Evolutionary conservation across 2,329 filamentous ascomycete species (phyloP).

Genomic region (Calycina herbarum): DNA sequence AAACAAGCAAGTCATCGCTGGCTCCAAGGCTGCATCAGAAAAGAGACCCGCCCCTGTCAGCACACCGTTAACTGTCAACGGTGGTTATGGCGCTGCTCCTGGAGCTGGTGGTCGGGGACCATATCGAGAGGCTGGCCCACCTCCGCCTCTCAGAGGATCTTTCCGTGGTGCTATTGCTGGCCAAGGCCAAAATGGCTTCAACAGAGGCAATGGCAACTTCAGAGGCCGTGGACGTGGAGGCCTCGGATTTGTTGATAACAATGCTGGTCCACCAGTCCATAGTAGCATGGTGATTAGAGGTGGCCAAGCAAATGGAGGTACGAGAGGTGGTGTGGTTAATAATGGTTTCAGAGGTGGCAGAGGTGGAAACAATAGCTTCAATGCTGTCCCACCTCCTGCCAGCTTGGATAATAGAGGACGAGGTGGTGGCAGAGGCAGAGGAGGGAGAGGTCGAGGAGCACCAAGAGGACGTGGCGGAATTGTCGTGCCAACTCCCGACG

Average conservation of each 20-base stretch:
- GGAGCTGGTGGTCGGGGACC: slow-evolving; percentile 59
- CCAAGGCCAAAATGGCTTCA: slow-evolving; percentile 40
- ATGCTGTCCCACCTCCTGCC: slow-evolving; percentile 61
- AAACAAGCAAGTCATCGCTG: slow-evolving; percentile 75
- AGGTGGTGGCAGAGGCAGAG: slow-evolving; percentile 37
- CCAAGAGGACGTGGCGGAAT: slow-evolving; percentile 29
- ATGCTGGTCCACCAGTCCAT: slow-evolving; percentile 30
- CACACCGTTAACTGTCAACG: slow-evolving; percentile 52
- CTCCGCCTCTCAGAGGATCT: slow-evolving; percentile 54
- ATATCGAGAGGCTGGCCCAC: slow-evolving; percentile 56
- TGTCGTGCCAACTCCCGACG: slow-evolving; percentile 15
- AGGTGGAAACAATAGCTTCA: slow-evolving; percentile 42
- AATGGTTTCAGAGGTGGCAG: slow-evolving; percentile 28
- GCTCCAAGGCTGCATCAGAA: slow-evolving; percentile 58
- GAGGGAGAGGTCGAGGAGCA: slow-evolving; percentile 27
- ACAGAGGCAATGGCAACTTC: slow-evolving; percentile 43
- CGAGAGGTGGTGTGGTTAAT: slow-evolving; percentile 25
- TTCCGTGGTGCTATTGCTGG: slow-evolving; percentile 60
- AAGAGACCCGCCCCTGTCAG: slow-evolving; percentile 50
- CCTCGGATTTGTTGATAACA: slow-evolving; percentile 24
- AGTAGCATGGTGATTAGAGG: slow-evolving; percentile 31
- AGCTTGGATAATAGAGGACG: slow-evolving; percentile 48
- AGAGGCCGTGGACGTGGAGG: slow-evolving; percentile 40
- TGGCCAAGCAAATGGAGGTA: slow-evolving; percentile 24
- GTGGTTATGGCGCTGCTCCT: slow-evolving; percentile 55